Evolutionary conservation across 2,329 filamentous ascomycete genomes (phyloP), one percentile per base, ranked within the genome.

Genomic region (Fonsecaea monophora): DNA sequence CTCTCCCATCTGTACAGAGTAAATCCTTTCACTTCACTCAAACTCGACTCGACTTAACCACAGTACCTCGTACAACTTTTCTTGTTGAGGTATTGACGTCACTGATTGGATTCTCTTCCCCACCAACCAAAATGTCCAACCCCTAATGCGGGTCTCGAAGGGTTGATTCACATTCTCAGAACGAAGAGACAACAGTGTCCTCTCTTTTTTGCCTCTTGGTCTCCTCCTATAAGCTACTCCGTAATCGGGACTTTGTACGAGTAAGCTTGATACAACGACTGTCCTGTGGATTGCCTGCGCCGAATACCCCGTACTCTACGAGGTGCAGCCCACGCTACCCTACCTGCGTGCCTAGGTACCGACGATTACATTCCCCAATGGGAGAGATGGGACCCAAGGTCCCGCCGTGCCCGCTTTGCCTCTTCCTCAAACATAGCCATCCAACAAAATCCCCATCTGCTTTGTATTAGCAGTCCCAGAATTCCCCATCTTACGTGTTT

Each of bases 41-140:
- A n/a, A 32, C 30, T 32, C 30, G 30, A 32, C 30, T 32, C 30
- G 30, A 32, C 30, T 32, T 6, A 32, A 30, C 30, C 30, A 32
- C 30, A 32, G 30, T 6, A n/a, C n/a, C n/a, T n/a, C n/a, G n/a
- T n/a, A 32, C 30, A 32, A 32, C 30, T 50, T 15, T 13, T 25
- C 18, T 50, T 50, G 45, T 50, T 50, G 45, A 50, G 8, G 18
- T 10, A 50, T 50, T 50, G 45, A 50, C 45, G 45, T 50, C 45
- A 50, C 45, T 25, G 4, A 21, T 30, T n/a, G 45, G 45, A 50
- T 50, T 50, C 7, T 4, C 18, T 25, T 50, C 45, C 45, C 45
- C 45, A 50, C 45, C 45, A 50, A 50, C 21, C 10, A 21, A 25
- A 25, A 50, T 12, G 12, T 21, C 12, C 45, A 50, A 50, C 45